A percentile compares a stretch with the other conserved stretches of the same genome.
phyloP scores from a whole-genome alignment of 176 grass and related monocot species.

The sorghum (Sorghum bicolor) region DNA sequence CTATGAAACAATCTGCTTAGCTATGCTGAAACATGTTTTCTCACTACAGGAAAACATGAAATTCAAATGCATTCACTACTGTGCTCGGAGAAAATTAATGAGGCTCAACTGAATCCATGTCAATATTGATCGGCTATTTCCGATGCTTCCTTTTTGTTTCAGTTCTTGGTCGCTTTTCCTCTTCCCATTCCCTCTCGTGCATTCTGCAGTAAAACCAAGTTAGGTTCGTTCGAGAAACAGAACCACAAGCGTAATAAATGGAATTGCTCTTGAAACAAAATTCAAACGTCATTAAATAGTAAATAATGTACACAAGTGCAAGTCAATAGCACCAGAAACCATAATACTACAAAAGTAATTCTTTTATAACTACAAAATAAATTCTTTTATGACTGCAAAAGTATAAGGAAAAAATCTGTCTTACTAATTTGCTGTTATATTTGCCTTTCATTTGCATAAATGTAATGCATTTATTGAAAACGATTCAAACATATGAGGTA shows the following conservation, averaged over 20 bases:
- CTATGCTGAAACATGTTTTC: background rate
- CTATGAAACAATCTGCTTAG: background rate
- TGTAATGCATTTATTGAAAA: background rate
- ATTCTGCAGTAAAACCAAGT: constrained; percentile 47
- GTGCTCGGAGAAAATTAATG: background rate
- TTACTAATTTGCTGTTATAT: background rate
- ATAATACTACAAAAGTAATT: no score
- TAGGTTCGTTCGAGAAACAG: constrained; percentile 12
- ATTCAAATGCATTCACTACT: background rate
- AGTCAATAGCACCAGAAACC: no score
- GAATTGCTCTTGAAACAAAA: no score
- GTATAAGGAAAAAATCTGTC: background rate
- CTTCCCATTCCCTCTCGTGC: constrained; percentile 94
- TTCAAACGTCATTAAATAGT: no score
- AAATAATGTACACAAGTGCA: no score
- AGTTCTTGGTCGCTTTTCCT: constrained; percentile 80
- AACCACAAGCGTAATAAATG: no score
- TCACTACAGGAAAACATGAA: background rate
- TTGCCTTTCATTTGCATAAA: background rate
- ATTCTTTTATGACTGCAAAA: no score
- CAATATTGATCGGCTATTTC: constrained; percentile 44
- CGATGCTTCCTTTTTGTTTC: constrained; percentile 94
- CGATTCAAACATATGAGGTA: background rate
- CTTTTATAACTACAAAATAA: no score
- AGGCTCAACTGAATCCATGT: background rate